These are phyloP conservation scores for Phytopythium oedochilum DNA, from an alignment of 352 stramenopile species.

Conservation along the genomic window DNA sequence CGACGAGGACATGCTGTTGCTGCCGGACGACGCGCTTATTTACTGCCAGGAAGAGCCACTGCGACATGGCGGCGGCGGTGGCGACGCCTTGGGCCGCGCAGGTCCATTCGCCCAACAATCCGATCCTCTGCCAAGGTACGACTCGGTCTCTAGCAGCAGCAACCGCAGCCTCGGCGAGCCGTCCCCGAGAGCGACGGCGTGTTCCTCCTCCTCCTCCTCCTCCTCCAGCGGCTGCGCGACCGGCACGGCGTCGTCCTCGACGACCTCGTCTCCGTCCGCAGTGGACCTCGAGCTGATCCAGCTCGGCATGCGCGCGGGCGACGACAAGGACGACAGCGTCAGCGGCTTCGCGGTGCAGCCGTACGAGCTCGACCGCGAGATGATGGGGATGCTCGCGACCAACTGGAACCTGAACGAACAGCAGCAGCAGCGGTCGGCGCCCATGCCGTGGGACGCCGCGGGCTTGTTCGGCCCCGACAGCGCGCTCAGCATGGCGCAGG, in stretches of 20 bases:
- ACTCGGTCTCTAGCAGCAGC: neutral
- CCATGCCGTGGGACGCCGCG: conserved; percentile 12
- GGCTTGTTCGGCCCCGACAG: conserved; percentile 2
- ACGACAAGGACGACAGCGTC: conserved; percentile 1
- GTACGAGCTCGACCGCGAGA: conserved; percentile 23
- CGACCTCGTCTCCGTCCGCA: conserved; percentile 3
- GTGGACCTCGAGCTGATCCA: conserved; percentile 4
- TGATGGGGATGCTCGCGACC: conserved; percentile 27
- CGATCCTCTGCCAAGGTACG: neutral
- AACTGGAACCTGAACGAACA: conserved; percentile 26
- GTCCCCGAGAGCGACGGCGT: neutral
- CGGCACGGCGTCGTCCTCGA: neutral
- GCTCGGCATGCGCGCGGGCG: conserved; percentile 2
- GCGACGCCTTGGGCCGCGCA: neutral
- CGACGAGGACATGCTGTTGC: conserved; percentile 6
- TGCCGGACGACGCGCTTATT: conserved; percentile 1
- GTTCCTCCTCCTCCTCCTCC: neutral
- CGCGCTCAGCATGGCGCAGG: conserved; percentile 8
- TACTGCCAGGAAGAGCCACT: neutral
- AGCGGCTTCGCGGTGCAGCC: neutral
- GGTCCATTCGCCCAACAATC: neutral
- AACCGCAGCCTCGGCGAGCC: neutral
- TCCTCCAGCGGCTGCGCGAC: too few relatives aligned
- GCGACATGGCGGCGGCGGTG: neutral
- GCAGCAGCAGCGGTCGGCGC: conserved; percentile 1